Base-by-base conservation (phyloP, 2,329 filamentous ascomycete genomes). In the Dendryphion nanum region DNA sequence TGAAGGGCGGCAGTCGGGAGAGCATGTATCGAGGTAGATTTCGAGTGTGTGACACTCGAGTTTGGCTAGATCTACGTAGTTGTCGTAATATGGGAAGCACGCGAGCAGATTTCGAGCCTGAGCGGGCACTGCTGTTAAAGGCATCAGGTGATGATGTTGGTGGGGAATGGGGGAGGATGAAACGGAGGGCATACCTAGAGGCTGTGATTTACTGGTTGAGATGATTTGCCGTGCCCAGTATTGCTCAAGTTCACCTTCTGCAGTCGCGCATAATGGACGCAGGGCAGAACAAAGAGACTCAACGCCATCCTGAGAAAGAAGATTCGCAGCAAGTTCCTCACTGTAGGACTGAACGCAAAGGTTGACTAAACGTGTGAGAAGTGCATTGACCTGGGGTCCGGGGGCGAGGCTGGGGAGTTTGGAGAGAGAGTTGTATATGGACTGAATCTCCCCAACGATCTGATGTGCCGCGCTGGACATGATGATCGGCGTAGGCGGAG, bases 61-160 rank as follows among this genome's bases (percentile, higher is more conserved):
- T 12, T 63, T 64, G 0, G 71, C 68, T 18, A 77, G 65, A 16
- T 73, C 68, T 21, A 70, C 42, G 48, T 78, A 78, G 53, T 77
- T 77, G 6, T 57, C 39, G 48, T 70, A 66, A 54, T 78, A 77
- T 1, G 73, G 72, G 43, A 77, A 78, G 2, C 41, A 41, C n/a
- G 40, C 33, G 4, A 75, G 55, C 4, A 55, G 49, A 33, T 10
- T 30, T 10, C 12, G 13, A 16, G 29, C 8, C 10, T 8, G 10
- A 10, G 23, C 16, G 12, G 29, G 2, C 10, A 15, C 16, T 16
- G 29, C 12, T n/a, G 29, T 30, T 30, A 2, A 16, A 15, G 29
- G 29, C 10, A 16, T 3, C 10, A 30, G 29, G 3, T 30, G 3
- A 26, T 2, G 3, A 26, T 26, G 23, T 26, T 26, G 50, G 40